phyloP scores from a whole-genome alignment of 371 early-diverging fungal genomes.

The Actinomortierella wolfii region DNA sequence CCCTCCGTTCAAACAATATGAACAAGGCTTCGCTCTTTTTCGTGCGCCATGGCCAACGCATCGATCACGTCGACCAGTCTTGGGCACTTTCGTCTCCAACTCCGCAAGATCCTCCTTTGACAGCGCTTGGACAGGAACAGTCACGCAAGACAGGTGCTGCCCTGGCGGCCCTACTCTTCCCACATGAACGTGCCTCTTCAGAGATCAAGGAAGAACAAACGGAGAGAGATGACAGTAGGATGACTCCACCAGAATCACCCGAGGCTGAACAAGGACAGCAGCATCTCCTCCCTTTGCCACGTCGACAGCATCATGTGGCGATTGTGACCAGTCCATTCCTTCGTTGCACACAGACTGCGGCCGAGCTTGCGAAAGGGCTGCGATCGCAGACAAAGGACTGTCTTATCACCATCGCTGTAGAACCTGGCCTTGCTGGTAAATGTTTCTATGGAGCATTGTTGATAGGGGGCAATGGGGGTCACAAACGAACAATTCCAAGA shows the following conservation, averaged over 20 bases:
- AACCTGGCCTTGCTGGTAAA: too few species aligned
- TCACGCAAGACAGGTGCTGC: constrained; percentile 47
- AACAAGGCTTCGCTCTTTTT: constrained; percentile 46
- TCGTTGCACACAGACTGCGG: constrained; percentile 40
- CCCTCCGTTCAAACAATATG: constrained; percentile 8
- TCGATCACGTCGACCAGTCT: constrained; percentile 54
- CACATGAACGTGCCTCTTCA: too few species aligned
- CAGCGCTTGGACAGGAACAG: constrained; percentile 50
- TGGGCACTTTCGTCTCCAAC: constrained; percentile 48
- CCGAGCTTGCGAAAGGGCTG: constrained; percentile 38
- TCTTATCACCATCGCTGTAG: too few species aligned
- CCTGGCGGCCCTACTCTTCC: too few species aligned
- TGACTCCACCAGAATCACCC: constrained; percentile 39
- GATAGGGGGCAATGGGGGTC: too few species aligned
- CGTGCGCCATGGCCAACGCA: constrained; percentile 61
- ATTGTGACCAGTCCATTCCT: constrained; percentile 43
- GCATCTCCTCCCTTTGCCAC: not conserved
- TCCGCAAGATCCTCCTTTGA: constrained; percentile 62
- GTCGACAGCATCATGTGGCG: constrained; percentile 34
- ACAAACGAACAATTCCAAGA: too few species aligned
- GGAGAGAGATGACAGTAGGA: not conserved
- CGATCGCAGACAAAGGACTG: not conserved
- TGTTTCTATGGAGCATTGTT: too few species aligned
- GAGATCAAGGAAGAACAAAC: not conserved
- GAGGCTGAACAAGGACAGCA: constrained; percentile 2